Evolutionary conservation across 2,329 filamentous ascomycete species (phyloP), one percentile per base, ranked within the genome.

Genomic region (Parastagonospora nodorum): DNA sequence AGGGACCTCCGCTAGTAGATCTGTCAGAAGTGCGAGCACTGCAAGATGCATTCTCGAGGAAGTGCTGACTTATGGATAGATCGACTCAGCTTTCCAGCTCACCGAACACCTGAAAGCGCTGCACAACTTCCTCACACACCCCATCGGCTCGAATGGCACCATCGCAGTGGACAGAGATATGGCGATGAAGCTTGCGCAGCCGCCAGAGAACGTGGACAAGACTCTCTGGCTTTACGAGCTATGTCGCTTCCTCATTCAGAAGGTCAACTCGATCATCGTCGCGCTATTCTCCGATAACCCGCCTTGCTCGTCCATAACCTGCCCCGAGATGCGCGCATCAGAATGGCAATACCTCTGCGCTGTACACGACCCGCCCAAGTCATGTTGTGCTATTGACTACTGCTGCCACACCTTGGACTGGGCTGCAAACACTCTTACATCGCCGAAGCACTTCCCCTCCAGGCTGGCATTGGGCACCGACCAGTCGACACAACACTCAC

Each of bases 311-410:
- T 84, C 89, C 11, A 81, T 82, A 57, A 97, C 94, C 1, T 99
- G 94, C 68, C 92, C 92, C 29, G 94, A 99, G 77, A 99, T 99
- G 94, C 92, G 94, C 69, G 94, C 94, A 2, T 94, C 90, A 28
- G 93, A 99, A 78, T 99, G 94, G 94, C 94, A 99, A 77, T 99
- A 97, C 69, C 85, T 99, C 41, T 99, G 94, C 77, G 94, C 94
- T 43, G 94, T 97, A 2, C 94, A 99, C 73, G 93, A 97, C 70
- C 89, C 92, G 42, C 94, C 94, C 42, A 97, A 97, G 77, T 90
- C 88, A 66, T 99, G 94, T 79, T 97, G 93, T 75, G 94, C 94
- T 44, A 97, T 99, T 69, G 94, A 99, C 77, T 99, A 99, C 78
- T 97, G 92, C 82, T 97, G 93, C 73, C 94, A 99, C 73, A 99